Evolutionary conservation across 2,329 filamentous ascomycete genomes (phyloP).

Genomic region (Eurotiales sp.): DNA sequence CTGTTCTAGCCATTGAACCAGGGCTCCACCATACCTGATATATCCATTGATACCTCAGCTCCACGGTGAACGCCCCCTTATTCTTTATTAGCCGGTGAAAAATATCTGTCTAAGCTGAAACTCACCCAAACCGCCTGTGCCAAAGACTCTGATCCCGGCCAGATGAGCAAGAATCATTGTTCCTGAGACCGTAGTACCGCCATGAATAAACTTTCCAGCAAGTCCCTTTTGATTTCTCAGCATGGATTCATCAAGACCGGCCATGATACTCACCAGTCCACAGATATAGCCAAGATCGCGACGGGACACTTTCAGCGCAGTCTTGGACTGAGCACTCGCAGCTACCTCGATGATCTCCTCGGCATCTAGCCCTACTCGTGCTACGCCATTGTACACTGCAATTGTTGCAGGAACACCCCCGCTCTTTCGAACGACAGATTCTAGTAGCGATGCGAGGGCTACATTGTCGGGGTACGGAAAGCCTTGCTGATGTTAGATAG

Average conservation of each 20-base stretch:
- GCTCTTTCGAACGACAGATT: slow-evolving; percentile 73
- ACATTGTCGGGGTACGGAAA: slow-evolving; percentile 70
- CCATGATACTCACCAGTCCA: slow-evolving; percentile 57
- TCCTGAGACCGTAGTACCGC: slow-evolving; percentile 87
- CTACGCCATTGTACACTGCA: slow-evolving; percentile 78
- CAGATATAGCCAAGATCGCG: slow-evolving; percentile 80
- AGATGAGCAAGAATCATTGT: slow-evolving; percentile 87
- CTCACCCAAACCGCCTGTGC: slow-evolving; percentile 77
- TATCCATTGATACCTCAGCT: slow-evolving; percentile 80
- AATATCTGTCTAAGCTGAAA: neutral
- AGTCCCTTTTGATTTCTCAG: slow-evolving; percentile 50
- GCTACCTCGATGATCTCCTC: slow-evolving; percentile 70
- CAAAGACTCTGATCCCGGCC: slow-evolving; percentile 88
- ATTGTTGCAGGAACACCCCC: slow-evolving; percentile 88
- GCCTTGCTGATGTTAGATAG: slow-evolving; percentile 38
- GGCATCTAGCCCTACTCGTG: slow-evolving; percentile 70
- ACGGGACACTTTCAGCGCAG: slow-evolving; percentile 77
- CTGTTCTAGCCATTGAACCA: neutral
- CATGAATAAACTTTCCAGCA: slow-evolving; percentile 66
- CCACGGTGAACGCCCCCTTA: slow-evolving; percentile 84
- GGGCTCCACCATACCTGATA: slow-evolving; percentile 54
- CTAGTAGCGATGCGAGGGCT: slow-evolving; percentile 73
- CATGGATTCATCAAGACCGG: neutral
- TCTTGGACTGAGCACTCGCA: slow-evolving; percentile 60
- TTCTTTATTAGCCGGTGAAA: slow-evolving; percentile 17